Evolutionary conservation across 306 rosid genomes (phyloP).

Genomic region (Trifolium fragiferum): DNA sequence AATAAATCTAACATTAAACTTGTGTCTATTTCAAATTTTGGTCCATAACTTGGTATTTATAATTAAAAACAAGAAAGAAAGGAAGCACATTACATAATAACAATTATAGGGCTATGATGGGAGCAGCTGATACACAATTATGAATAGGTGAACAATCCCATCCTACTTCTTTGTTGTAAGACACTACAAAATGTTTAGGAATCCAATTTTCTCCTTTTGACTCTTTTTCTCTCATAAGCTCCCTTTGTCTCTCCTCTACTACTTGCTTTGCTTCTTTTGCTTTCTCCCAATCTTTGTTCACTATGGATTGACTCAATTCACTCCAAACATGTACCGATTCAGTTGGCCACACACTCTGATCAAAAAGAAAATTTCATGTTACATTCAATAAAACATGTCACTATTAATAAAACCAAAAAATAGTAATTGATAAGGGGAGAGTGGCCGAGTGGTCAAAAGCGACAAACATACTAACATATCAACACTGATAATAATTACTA

Average conservation of each 20-base stretch:
- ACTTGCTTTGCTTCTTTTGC: slow-evolving; percentile 80
- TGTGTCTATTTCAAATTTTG: neutral
- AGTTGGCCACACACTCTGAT: slow-evolving; percentile 67
- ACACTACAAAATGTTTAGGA: slow-evolving; percentile 72
- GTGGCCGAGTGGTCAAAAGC: too few species aligned
- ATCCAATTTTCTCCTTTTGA: slow-evolving; percentile 69
- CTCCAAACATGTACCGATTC: slow-evolving; percentile 84
- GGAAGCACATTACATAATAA: neutral
- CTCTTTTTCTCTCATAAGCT: slow-evolving; percentile 56
- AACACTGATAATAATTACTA: neutral
- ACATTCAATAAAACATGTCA: slow-evolving; percentile 11
- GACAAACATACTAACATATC: too few species aligned
- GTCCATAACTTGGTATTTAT: neutral
- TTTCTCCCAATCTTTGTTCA: slow-evolving; percentile 72
- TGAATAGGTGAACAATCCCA: slow-evolving; percentile 81
- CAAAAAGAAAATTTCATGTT: slow-evolving; percentile 34
- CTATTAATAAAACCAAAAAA: neutral
- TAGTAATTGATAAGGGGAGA: too few species aligned
- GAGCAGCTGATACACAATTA: slow-evolving; percentile 62
- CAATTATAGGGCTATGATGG: slow-evolving; percentile 51
- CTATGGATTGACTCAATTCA: slow-evolving; percentile 66
- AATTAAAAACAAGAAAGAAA: neutral
- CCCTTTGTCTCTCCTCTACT: slow-evolving; percentile 79
- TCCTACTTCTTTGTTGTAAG: slow-evolving; percentile 65
- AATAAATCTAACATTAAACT: neutral